Evolutionary conservation across 2,329 filamentous ascomycete genomes (phyloP), one percentile per base, ranked within the genome.

Genomic region (Chaetothyriales sp.): DNA sequence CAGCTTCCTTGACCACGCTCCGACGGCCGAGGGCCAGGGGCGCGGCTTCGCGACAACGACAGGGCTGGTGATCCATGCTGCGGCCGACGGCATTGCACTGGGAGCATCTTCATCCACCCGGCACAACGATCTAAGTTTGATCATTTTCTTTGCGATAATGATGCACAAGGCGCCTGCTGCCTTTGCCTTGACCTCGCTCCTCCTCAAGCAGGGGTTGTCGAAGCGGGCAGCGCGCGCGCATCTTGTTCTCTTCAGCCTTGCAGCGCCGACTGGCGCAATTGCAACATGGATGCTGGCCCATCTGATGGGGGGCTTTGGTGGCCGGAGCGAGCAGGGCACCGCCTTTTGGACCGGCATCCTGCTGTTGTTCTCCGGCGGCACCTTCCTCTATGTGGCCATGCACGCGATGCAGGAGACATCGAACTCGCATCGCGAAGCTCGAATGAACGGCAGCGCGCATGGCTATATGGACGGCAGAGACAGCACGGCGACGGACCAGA

Each of bases 321-420:
- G 55, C 67, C 65, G 64, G 48, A 68, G 72, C 2, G 78, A 82
- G 49, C 77, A 80, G 47, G 74, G 75, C 18, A 81, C 86, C 52
- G 80, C 82, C 61, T 95, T 88, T 82, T 89, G 86, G 73, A 97
- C 90, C 0, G 92, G 92, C 20, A 87, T 95, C 75, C 72, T 97
- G 44, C 72, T 98, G 7, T 73, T 97, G n/a, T 98, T 98, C 65
- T 95, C 88, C 0, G 92, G 85, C 0, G 92, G 92, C 15, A 98
- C 92, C 0, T 98, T 98, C 65, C 69, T 98, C 84, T 95, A 97
- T 64, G 92, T 98, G 44, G 92, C 92, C 1, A 95, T 97, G 89
- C 92, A 98, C 65, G 89, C 89, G 0, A 95, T 97, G 88, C 86
- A 94, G 65, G 89, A 95, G 63, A 54, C 52, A 8, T 55, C 56